A percentile compares a stretch with the other conserved stretches of the same genome.
phyloP scores from a whole-genome alignment of 306 rosid genomes.

The Citrullus mucosospermus region DNA sequence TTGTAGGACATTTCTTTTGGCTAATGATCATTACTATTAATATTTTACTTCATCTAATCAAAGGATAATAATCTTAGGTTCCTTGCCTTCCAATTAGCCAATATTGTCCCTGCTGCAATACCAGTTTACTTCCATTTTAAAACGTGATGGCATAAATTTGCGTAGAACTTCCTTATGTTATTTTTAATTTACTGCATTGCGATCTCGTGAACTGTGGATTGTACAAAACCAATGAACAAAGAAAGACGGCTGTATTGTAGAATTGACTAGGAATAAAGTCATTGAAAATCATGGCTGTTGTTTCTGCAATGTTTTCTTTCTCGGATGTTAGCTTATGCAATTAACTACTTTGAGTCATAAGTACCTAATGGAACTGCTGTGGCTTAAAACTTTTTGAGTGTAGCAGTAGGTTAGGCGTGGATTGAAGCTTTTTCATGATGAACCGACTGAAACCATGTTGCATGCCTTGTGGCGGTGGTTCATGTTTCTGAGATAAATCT shows the following conservation, averaged over 20 bases:
- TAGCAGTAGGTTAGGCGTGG: not conserved
- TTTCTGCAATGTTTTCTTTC: not conserved
- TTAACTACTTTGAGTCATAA: not conserved
- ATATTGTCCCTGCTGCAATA: not conserved
- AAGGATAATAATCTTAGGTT: not conserved
- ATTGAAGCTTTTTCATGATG: not conserved
- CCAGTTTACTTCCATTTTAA: not conserved
- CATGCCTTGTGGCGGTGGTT: not conserved
- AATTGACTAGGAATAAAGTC: not conserved
- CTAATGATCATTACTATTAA: not conserved
- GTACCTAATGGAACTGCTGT: not conserved
- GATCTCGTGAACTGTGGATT: not conserved
- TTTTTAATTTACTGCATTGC: not conserved
- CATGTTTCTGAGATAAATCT: not conserved
- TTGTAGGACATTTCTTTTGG: not conserved
- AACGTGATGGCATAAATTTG: not conserved
- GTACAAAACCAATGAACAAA: not conserved
- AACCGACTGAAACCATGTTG: not conserved
- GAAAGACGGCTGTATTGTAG: not conserved
- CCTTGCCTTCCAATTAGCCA: not conserved
- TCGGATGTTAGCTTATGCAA: not conserved
- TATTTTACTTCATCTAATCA: not conserved
- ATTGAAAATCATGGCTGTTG: not conserved
- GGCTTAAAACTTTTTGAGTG: not conserved
- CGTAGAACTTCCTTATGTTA: not conserved